These are phyloP conservation scores for Auricularia auricula-judae DNA, from an alignment of 768 basidiomycete genomes.

Conservation along the genomic window DNA sequence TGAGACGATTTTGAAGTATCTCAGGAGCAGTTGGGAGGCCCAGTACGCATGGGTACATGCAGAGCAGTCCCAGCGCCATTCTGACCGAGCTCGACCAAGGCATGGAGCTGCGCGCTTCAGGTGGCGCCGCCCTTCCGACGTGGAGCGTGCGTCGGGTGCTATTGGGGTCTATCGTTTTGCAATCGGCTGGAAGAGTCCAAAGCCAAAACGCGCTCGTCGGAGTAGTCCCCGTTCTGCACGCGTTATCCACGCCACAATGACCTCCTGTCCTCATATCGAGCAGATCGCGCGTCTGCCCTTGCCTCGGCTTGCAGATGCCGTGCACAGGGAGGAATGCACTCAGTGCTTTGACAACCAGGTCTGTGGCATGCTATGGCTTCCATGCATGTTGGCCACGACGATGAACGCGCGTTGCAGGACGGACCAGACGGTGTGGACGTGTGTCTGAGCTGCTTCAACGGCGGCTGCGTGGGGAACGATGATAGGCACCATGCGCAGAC, in stretches of 20 bases:
- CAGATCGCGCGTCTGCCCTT: constrained; percentile 37
- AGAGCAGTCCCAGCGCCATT: no score
- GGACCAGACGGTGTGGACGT: constrained; percentile 69
- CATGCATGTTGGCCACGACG: neutral
- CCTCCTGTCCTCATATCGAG: constrained; percentile 40
- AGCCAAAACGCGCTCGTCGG: no score
- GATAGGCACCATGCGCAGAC: constrained; percentile 61
- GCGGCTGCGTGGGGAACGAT: constrained; percentile 55
- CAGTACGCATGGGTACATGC: no score
- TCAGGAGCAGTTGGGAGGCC: no score
- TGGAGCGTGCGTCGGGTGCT: no score
- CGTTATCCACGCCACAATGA: neutral
- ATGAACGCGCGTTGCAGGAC: constrained; percentile 38
- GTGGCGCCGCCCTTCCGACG: no score
- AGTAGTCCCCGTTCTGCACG: no score
- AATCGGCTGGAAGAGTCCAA: no score
- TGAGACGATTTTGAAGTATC: no score
- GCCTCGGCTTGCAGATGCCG: constrained; percentile 57
- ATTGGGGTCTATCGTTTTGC: no score
- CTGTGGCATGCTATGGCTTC: neutral
- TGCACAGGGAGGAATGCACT: constrained; percentile 90
- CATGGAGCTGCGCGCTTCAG: no score
- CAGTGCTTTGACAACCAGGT: constrained; percentile 96
- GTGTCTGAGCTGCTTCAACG: constrained; percentile 90
- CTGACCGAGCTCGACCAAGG: no score